phyloP scores from a whole-genome alignment of 2,329 filamentous ascomycete genomes.

The Tothia fuscella region DNA sequence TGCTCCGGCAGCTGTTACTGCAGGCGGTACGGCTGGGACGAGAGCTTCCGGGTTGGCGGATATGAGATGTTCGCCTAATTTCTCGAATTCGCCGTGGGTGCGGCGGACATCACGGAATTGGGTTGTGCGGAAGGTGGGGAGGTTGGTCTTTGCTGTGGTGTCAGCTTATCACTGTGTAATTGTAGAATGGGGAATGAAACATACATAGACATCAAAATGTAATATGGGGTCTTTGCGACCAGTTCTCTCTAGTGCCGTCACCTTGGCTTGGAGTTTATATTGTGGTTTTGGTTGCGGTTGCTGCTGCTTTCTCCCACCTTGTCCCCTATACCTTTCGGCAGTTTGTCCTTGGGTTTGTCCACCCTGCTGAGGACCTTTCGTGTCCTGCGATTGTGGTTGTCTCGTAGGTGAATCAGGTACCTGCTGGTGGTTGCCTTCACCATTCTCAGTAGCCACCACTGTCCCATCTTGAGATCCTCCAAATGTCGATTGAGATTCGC shows the following conservation, averaged over 20 bases:
- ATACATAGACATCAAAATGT: conserved; percentile 91
- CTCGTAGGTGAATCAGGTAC: conserved; percentile 27
- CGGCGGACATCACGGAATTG: conserved; percentile 96
- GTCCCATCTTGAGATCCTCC: neutral
- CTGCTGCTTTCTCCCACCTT: neutral
- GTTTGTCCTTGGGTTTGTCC: conserved; percentile 11
- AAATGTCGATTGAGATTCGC: neutral
- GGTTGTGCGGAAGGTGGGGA: conserved; percentile 94
- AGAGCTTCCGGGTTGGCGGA: conserved; percentile 95
- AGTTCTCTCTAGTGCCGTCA: conserved; percentile 82
- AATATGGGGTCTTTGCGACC: conserved; percentile 93
- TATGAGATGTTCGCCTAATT: conserved; percentile 90
- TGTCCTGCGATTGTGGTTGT: conserved; percentile 27
- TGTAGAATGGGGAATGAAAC: conserved; percentile 21
- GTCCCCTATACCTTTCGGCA: conserved; percentile 26
- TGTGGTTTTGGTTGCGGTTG: conserved; percentile 39
- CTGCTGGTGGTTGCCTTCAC: conserved; percentile 9
- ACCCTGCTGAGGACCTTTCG: conserved; percentile 26
- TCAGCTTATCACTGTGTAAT: neutral
- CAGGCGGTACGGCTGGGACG: conserved; percentile 86
- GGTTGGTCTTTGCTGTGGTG: conserved; percentile 63
- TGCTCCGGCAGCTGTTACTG: conserved; percentile 85
- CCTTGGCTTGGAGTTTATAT: conserved; percentile 85
- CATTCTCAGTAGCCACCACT: conserved; percentile 11
- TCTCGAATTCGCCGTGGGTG: conserved; percentile 89